Evolutionary conservation across 1,284 basidiomycete genomes (phyloP).

Genomic region (Trichosporon sp.): DNA sequence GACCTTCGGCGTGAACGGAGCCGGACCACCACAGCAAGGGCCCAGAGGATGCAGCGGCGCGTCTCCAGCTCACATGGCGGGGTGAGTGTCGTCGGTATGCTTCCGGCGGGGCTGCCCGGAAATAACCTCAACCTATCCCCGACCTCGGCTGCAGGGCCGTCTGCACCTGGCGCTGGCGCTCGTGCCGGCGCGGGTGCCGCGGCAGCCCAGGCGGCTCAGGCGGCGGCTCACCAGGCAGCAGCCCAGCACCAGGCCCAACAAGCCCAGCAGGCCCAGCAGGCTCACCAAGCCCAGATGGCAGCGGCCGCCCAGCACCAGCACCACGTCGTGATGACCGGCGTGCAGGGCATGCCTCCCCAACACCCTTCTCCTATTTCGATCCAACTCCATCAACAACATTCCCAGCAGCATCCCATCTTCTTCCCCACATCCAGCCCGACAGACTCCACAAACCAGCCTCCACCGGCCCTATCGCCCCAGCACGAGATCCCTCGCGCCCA

Average conservation of each 20-base stretch:
- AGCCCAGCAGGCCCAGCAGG: slow-evolving; percentile 16
- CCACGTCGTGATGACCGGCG: slow-evolving; percentile 1
- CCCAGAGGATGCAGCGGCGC: neutral
- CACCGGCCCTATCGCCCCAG: slow-evolving; percentile 11
- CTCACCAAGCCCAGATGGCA: slow-evolving; percentile 8
- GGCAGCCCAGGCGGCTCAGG: neutral
- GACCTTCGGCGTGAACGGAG: neutral
- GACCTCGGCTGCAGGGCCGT: slow-evolving; percentile 2
- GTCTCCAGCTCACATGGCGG: slow-evolving; percentile 4
- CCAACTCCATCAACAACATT: slow-evolving; percentile 3
- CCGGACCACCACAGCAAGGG: too few relatives aligned
- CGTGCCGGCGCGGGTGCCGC: slow-evolving; percentile 12
- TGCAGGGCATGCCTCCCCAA: neutral
- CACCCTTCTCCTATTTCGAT: neutral
- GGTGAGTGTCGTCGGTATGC: slow-evolving; percentile 1
- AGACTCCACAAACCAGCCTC: neutral
- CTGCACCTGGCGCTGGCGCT: slow-evolving; percentile 5
- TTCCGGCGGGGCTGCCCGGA: slow-evolving; percentile 11
- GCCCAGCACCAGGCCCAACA: slow-evolving; percentile 7
- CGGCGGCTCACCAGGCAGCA: slow-evolving; percentile 6
- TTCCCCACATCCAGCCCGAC: slow-evolving; percentile 1
- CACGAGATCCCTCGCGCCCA: slow-evolving; percentile 37
- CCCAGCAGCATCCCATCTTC: slow-evolving; percentile 10
- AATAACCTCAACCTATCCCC: slow-evolving; percentile 17
- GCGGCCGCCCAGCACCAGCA: slow-evolving; percentile 17